Evolutionary conservation across 2,329 filamentous ascomycete genomes (phyloP), one percentile per base, ranked within the genome.

Genomic region (Fusarium sp.): DNA sequence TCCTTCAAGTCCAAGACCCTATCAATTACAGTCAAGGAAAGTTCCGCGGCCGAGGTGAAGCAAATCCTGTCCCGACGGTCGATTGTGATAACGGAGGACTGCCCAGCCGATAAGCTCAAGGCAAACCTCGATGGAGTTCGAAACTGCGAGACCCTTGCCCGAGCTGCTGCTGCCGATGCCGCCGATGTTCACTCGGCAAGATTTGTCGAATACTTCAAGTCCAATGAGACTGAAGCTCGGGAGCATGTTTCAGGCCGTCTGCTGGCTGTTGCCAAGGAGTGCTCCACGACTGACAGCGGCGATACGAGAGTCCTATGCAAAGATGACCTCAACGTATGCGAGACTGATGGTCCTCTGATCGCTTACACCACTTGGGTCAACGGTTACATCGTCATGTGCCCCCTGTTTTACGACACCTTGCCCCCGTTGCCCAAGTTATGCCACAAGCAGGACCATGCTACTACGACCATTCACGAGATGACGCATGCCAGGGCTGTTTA

Each of bases 171-270:
- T 2, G 67, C 65, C 0, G 74, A 76, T 37, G 73, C 74, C 0
- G 59, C 73, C 0, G 31, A 76, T 2, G 22, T 65, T 5, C 63
- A 67, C 5, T 76, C 74, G 0, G 37, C 66, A 2, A 64, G 71
- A 29, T 76, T 76, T 11, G 66, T 76, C 2, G 74, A 76, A 60
- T 76, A 74, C 33, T 76, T 76, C 69, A 76, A 76, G 20, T 76
- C 73, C 2, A 76, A 76, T 50, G 68, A 76, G 35, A 76, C 73
- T 1, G 18, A 31, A 4, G 20, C 69, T 6, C 66, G 74, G 4
- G 33, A 76, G 11, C 74, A 67, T 13, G 74, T 76, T 1, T 48
- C 62, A 2, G 73, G 73, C 5, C 69, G 74, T 16, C 71, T 76
- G 2, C 27, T 74, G 4, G 71, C 73, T 6, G 73, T 76, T 1